Base-by-base conservation (phyloP, 139 green algal genomes). In the Monoraphidium neglectum region DNA sequence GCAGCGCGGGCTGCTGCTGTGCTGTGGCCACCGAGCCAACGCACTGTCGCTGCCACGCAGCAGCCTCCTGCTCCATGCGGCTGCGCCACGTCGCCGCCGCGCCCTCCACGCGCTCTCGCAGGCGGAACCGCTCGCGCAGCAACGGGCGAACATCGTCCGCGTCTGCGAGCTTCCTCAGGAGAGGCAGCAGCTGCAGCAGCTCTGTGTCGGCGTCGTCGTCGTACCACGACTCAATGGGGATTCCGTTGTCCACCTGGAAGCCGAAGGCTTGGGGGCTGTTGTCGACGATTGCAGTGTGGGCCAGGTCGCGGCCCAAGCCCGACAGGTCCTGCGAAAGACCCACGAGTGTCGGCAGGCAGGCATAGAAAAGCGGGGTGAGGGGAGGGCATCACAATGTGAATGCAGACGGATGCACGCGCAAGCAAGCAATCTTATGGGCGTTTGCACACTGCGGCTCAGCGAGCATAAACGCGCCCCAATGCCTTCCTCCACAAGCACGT, bases 141-240 rank as follows among this genome's bases (percentile, higher is more conserved):
- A 78, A 26, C 1, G 92, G 90, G 32, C 93, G 76, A 47, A 97
- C 93, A 67, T 97, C 93, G 3, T 86, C 65, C n/a, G 63, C 79
- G 0, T 67, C 61, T 30, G 82, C 84, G 36, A 98, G 73, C 24
- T 75, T 64, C 74, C 97, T 89, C 78, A 99, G 79, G 76, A 99
- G 98, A n/a, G 91, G 95, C 64, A 98, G 80, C 76, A 99, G 83
- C 70, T 81, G 74, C 30, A 92, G 67, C 77, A 98, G 89, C 88
- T 96, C 95, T 0, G 40, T 71, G 76, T 98, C 95, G 0, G 30
- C 15, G 16, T 88, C 75, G 81, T 99, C 95, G 77, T 98, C 95
- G 69, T 95, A 96, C 92, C 95, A 98, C 13, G 79, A 92, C 84
- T 98, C 94, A 35, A 99, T 98, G 67, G 95, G 95, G 32, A 99